Evolutionary conservation across 31 red algal genomes (phyloP), one percentile per base, ranked within the genome.

Genomic region (Odonthalia washingtoniensis): DNA sequence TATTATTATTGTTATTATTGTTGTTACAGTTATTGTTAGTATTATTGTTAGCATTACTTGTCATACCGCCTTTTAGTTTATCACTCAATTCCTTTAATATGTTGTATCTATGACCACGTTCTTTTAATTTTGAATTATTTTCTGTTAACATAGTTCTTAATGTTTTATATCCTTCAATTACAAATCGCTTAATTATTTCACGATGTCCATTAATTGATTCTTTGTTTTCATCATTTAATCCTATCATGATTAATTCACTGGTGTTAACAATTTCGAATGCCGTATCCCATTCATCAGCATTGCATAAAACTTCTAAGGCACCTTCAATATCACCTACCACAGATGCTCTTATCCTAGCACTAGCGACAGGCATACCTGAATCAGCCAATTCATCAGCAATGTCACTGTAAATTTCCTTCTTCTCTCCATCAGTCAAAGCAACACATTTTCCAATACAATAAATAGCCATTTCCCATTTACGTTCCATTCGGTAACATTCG

Each of bases 231-330:
- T 69, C 64, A 39, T 69, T 28, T 40, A 43, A 4, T 24, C 41
- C 49, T 14, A 36, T 41, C 1, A 64, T 26, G 40, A 34, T 36
- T 31, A 63, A 43, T 36, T 41, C 72, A 27, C 18, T n/a, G 16
- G 16, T 32, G 35, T 69, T 36, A 36, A 66, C 53, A 46, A 68
- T 35, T 65, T 92, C 82, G 81, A 92, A 86, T 40, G 72, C 72
- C 18, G 40, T 44, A 34, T 87, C 82, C 90, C 90, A 92, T 16
- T 92, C 90, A 52, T 86, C 82, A 28, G 44, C 62, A 9, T 3
- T 36, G 3, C 45, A 33, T 17, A 92, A 60, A 43, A 72, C 57
- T 34, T 76, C 82, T 6, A 92, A 4, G 42, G 90, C 90, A 42
- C 90, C 82, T 39, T 66, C 82, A 39, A 92, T 43, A 74, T 92